Evolutionary conservation across 1,284 basidiomycete species (phyloP).

Genomic region (Bondarzewia mesenterica): DNA sequence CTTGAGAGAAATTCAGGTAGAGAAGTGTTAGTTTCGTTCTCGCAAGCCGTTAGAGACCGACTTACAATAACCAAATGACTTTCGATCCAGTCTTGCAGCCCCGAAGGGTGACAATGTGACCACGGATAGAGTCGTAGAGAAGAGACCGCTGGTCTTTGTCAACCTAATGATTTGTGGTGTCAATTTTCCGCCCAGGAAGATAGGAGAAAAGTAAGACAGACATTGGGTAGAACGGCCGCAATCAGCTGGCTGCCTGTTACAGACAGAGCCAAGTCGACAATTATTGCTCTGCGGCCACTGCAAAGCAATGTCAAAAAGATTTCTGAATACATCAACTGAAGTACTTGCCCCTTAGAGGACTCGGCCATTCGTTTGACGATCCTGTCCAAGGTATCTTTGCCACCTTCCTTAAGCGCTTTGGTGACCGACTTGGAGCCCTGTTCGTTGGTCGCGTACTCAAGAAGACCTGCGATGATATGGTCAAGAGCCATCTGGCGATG

Average conservation of each 20-base stretch:
- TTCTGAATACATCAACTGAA: not conserved
- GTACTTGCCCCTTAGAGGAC: constrained; percentile 62
- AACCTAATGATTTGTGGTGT: constrained; percentile 34
- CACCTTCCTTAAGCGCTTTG: constrained; percentile 77
- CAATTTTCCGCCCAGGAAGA: not conserved
- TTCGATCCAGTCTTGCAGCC: constrained; percentile 83
- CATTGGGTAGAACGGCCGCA: constrained; percentile 66
- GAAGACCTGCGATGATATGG: constrained; percentile 60
- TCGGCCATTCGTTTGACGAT: constrained; percentile 76
- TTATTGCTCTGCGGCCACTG: constrained; percentile 70
- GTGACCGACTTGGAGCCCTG: constrained; percentile 78
- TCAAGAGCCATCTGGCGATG: constrained; percentile 66
- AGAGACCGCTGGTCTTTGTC: constrained; percentile 74
- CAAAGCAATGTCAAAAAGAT: not conserved
- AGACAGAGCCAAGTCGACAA: constrained; percentile 74
- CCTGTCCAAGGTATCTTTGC: constrained; percentile 59
- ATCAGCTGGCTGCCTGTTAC: constrained; percentile 79
- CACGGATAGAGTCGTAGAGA: constrained; percentile 74
- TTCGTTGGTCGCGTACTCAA: constrained; percentile 71
- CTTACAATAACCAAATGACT: constrained; percentile 82
- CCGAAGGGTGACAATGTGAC: constrained; percentile 76
- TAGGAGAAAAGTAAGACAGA: constrained; percentile 20
- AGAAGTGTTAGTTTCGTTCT: no score
- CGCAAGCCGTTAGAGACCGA: constrained; percentile 16
- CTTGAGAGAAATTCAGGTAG: constrained; percentile 19